phyloP scores from a whole-genome alignment of 305 asterid genomes.

The Fraxinus paxiana region DNA sequence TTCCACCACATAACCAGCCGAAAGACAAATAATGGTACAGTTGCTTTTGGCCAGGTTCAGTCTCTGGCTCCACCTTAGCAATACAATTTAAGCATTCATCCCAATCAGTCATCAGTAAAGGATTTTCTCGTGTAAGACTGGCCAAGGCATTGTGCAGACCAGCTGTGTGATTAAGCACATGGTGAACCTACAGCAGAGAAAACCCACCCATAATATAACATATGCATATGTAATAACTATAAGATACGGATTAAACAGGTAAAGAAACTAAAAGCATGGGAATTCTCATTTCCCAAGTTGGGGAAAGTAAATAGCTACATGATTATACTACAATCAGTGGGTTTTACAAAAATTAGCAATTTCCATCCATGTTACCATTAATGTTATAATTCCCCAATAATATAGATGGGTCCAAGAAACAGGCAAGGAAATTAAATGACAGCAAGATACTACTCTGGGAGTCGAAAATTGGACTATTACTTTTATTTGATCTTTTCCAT shows the following conservation, averaged over 20 bases:
- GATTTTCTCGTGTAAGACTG: constrained; percentile 63
- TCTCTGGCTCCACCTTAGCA: constrained; percentile 54
- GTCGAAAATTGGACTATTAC: constrained; percentile 32
- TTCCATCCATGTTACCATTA: neutral
- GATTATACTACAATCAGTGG: constrained; percentile 4
- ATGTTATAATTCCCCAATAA: neutral
- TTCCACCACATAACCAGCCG: constrained; percentile 98
- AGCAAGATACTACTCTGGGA: constrained; percentile 14
- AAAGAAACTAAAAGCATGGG: constrained; percentile 14
- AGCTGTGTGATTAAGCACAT: constrained; percentile 93
- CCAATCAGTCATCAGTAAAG: constrained; percentile 72
- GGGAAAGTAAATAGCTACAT: constrained; percentile 5
- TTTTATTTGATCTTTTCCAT: constrained; percentile 80
- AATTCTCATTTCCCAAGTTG: constrained; percentile 14
- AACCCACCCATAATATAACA: constrained; percentile 5
- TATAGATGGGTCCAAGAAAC: neutral
- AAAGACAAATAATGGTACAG: constrained; percentile 78
- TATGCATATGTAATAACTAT: neutral
- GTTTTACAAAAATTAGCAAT: constrained; percentile 6
- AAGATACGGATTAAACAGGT: neutral
- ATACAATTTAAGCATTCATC: constrained; percentile 71
- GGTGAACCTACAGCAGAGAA: constrained; percentile 66
- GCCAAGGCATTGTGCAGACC: constrained; percentile 90
- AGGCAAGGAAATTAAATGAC: neutral
- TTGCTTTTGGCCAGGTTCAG: constrained; percentile 79